Evolutionary conservation across 2,329 filamentous ascomycete species (phyloP).

Genomic region (Monilinia fructicola): DNA sequence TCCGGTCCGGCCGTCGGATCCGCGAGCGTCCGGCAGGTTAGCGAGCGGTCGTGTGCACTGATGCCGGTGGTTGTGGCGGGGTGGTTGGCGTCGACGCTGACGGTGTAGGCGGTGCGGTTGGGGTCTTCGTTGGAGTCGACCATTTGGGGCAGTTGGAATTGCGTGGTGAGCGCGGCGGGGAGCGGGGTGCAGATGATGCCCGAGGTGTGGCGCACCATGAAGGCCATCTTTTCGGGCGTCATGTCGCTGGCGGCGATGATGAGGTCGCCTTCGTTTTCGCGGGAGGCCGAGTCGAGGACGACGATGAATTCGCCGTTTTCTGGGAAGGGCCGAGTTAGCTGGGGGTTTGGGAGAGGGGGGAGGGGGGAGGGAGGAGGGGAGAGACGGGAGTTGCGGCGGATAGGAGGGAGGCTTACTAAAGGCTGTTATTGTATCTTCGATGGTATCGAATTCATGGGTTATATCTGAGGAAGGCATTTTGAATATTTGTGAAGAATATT

Average conservation of each 20-base stretch:
- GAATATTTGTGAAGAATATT: background rate
- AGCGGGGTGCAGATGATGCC: conserved; percentile 91
- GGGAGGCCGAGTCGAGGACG: conserved; percentile 85
- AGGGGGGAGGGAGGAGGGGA: conserved; percentile 17
- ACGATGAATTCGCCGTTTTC: conserved; percentile 88
- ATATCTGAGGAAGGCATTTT: conserved; percentile 38
- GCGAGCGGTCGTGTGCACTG: conserved; percentile 79
- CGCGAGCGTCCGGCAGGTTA: conserved; percentile 78
- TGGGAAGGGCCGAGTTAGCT: too few relatives aligned
- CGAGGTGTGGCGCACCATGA: conserved; percentile 88
- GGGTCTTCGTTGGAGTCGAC: conserved; percentile 72
- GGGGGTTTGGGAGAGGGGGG: conserved; percentile 42
- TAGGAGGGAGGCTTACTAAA: conserved; percentile 53
- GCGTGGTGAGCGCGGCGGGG: conserved; percentile 63
- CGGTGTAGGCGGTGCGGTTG: conserved; percentile 88
- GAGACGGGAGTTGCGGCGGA: background rate
- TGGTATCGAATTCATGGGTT: conserved; percentile 57
- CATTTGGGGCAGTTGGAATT: conserved; percentile 86
- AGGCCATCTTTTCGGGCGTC: conserved; percentile 89
- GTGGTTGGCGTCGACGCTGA: conserved; percentile 79
- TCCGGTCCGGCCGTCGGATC: conserved; percentile 52
- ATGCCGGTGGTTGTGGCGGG: conserved; percentile 83
- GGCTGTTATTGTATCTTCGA: conserved; percentile 62
- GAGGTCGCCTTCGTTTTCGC: conserved; percentile 97
- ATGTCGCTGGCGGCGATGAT: conserved; percentile 88